phyloP scores from a whole-genome alignment of 148 eudicot species.

The Chenopodium berlandieri region DNA sequence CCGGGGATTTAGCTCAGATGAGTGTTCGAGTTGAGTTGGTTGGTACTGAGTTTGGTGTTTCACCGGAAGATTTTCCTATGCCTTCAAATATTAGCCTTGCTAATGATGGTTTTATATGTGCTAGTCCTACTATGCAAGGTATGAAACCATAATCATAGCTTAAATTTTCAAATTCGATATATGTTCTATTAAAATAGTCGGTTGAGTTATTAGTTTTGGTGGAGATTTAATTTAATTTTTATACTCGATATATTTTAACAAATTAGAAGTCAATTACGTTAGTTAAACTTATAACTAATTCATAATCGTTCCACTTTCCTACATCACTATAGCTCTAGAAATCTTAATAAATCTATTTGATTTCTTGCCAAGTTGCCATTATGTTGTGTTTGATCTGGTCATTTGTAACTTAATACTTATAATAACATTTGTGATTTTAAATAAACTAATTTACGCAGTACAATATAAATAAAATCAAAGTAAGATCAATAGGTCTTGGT shows the following conservation, averaged over 20 bases:
- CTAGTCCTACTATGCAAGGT: constrained; percentile 13
- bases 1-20: constrained; percentile 53
- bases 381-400: background rate
- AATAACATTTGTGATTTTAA: background rate
- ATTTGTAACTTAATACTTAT: background rate
- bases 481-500: too few relatives aligned
- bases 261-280: background rate
- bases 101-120: constrained; percentile 26
- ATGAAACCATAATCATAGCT: background rate
- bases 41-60: constrained; percentile 69
- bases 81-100: constrained; percentile 20
- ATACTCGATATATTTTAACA: background rate
- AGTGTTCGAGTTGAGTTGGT: constrained; percentile 43
- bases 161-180: too few relatives aligned
- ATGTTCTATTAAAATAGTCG: too few relatives aligned
- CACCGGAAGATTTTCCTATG: constrained; percentile 28
- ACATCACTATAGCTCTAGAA: background rate
- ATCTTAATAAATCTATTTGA: too few relatives aligned
- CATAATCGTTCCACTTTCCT: background rate
- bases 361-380: background rate
- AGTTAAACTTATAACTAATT: background rate
- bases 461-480: too few relatives aligned
- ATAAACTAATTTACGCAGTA: too few relatives aligned
- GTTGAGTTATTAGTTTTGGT: too few relatives aligned
- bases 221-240: background rate